Base-by-base conservation (phyloP, 2,329 filamentous ascomycete genomes). In the Talaromyces amestolkiae region DNA sequence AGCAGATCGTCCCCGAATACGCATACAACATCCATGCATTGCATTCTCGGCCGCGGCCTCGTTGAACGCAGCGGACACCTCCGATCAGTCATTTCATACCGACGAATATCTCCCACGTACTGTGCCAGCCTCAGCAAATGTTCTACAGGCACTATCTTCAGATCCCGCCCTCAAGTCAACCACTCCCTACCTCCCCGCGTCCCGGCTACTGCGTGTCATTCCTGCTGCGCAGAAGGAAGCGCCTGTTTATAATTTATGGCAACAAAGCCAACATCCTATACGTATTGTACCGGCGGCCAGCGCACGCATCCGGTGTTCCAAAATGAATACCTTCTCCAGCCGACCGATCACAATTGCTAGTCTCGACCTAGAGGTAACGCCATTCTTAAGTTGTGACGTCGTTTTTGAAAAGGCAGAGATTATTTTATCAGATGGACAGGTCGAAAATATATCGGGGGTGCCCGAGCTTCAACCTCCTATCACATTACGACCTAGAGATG, bases 81-180 rank as follows among this genome's bases (percentile, higher is more conserved):
- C 75, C n/a, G 74, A 76, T 60, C 72, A 73, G 64, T 74, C 75
- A 33, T 69, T 75, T 22, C 69, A 73, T 5, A 78, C 82, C 39
- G 81, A 84, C 68, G 81, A 83, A 58, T 85, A 86, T 69, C 78
- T 88, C 7, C 80, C 83, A 17, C 82, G 83, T 58, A 78, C 82
- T 54, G 77, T 84, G n/a, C 84, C 85, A 6, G 79, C 84, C n/a
- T 84, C 86, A 0, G 76, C 82, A 10, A 88, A 88, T 67, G 78
- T 88, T 17, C 77, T 88, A 10, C 82, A 86, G 68, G 78, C 86
- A 3, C 80, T 88, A 61, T 79, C 82, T 24, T 78, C 77, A 53
- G 82, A 85, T 66, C 82, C 82, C 51, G 76, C 78, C 2, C 73
- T 84, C 35, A 72, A 72, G n/a, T 77, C 79, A 27, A 77, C 80